A percentile compares a stretch with the other conserved stretches of the same genome.
phyloP scores from a whole-genome alignment of 352 stramenopile genomes.

The Thraustochytrium sp. region DNA sequence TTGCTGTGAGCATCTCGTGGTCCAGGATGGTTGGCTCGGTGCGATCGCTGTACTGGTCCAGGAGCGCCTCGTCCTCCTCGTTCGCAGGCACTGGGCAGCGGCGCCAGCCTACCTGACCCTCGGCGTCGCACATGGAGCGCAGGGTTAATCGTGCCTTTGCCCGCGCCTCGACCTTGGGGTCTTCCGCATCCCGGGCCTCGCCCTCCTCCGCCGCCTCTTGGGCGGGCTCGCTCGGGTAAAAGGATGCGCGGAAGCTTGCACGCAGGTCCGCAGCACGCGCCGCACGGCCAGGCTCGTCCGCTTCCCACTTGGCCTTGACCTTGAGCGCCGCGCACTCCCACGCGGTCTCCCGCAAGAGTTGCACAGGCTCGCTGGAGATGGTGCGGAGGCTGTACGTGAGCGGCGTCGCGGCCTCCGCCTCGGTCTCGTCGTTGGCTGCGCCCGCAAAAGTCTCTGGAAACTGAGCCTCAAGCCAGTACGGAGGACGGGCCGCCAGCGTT shows the following conservation, averaged over 20 bases:
- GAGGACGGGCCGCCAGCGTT: background rate
- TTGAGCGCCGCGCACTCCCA: background rate
- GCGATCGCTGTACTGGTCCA: background rate
- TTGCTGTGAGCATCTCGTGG: background rate
- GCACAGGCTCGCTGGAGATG: background rate
- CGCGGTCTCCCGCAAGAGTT: background rate
- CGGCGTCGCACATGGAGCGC: no score
- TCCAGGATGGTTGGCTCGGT: background rate
- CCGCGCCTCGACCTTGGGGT: background rate
- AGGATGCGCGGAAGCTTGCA: background rate
- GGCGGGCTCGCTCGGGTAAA: background rate
- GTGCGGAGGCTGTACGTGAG: background rate
- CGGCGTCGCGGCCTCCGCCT: background rate
- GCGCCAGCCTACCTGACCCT: background rate
- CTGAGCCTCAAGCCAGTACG: background rate
- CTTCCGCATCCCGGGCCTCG: background rate
- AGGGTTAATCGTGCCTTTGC: no score
- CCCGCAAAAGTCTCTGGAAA: background rate
- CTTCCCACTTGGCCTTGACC: background rate
- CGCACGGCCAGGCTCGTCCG: background rate
- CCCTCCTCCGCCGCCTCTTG: background rate
- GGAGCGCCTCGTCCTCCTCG: background rate
- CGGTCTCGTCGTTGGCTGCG: background rate
- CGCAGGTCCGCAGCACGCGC: background rate
- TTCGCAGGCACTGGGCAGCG: background rate